Base-by-base conservation (phyloP, 208 protist species). In the Tritrichomonas musculus region DNA sequence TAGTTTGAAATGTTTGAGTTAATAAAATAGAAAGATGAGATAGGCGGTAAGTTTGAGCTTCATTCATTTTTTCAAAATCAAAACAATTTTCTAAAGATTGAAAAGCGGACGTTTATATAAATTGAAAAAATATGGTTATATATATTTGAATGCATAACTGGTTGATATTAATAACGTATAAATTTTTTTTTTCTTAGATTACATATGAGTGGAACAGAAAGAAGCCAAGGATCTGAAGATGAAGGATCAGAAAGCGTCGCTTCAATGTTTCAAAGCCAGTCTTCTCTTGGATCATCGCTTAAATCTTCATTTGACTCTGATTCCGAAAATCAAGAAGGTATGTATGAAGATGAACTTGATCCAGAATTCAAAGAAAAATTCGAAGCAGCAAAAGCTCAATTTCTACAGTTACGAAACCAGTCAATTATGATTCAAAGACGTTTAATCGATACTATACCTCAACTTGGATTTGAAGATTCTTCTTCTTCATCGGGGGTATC, bases 281-380 rank as follows among this genome's bases (percentile, higher is more conserved):
- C 77, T 39, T 88, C 77, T 33, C 20, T 88, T 8, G 44, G 47
- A 9, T 88, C 77, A 57, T 88, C 77, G 9, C 39, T 88, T 30
- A 44, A 36, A 20, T 47, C n/a, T 27, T 88, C 77, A 25, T 88
- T 88, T 57, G 73, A 30, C 13, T 82, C 73, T 9, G 73, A 82
- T 50, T 88, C 77, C 25, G 77, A 88, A n/a, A 27, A 88, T n/a
- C 77, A 88, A 57, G 77, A 49, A 33, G 77, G 44, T 22, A 44
- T 53, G 9, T 17, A 22, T 53, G 47, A 88, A 20, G 77, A 44
- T 41, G 27, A 53, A n/a, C 33, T 53, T 22, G 77, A 88, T 39
- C 77, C 77, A 57, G 77, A 88, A 60, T 88, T 88, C n/a, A 88
- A 88, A 49, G 47, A 25, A 33, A 36, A 53, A 60, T 88, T 88